These are phyloP conservation scores for button mushroom (Agaricus bisporus) DNA, from an alignment of 768 basidiomycete genomes.

Conservation along the genomic window DNA sequence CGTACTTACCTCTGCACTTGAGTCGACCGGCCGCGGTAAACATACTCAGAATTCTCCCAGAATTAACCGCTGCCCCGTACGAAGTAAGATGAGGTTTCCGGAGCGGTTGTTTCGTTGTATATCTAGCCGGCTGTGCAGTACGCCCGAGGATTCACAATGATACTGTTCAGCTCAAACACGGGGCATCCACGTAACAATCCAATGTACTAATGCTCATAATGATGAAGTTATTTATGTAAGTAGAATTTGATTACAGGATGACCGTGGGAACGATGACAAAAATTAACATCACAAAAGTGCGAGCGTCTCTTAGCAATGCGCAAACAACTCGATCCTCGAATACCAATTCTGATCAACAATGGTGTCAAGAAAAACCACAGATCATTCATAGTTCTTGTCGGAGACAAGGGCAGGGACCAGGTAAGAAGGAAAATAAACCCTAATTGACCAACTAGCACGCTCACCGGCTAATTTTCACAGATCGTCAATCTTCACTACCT, in stretches of 20 bases:
- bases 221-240: too few species aligned
- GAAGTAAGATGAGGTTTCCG: too few species aligned
- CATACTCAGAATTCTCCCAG: too few species aligned
- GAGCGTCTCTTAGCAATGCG: constrained; percentile 43
- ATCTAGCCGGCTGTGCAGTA: too few species aligned
- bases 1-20: too few species aligned
- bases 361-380: constrained; percentile 91
- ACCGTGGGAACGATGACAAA: constrained; percentile 8
- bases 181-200: too few species aligned
- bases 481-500: constrained; percentile 95
- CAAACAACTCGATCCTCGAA: constrained; percentile 88
- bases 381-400: constrained; percentile 94
- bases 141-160: not conserved
- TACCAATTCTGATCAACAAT: constrained; percentile 87
- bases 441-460: not conserved
- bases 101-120: too few species aligned
- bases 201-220: too few species aligned
- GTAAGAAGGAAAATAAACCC: constrained; percentile 30
- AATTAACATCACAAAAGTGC: not conserved
- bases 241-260: not conserved
- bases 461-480: constrained; percentile 25
- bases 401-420: constrained; percentile 91
- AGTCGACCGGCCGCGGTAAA: too few species aligned
- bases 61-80: too few species aligned
- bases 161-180: not conserved